Evolutionary conservation across 805 yeast species (phyloP).

Genomic region (Wickerhamomyces kurtzmanii): DNA sequence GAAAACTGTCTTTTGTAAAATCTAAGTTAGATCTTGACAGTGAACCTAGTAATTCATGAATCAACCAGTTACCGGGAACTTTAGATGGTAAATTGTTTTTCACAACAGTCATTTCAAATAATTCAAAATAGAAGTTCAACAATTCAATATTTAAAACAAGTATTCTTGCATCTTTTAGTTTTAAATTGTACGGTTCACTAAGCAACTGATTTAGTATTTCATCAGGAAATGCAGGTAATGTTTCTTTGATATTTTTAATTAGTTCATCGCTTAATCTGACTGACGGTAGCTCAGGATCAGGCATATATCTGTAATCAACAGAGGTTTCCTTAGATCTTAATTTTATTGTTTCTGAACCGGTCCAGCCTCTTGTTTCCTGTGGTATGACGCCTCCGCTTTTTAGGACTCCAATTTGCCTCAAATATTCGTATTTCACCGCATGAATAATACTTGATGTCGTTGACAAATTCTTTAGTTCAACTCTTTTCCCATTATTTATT

Average conservation of each 20-base stretch:
- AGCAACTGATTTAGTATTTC: slow-evolving; percentile 35
- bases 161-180: slow-evolving; percentile 68
- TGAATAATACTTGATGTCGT: slow-evolving; percentile 70
- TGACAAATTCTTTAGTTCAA: slow-evolving; percentile 85
- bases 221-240: slow-evolving; percentile 58
- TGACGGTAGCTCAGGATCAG: slow-evolving; percentile 81
- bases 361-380: slow-evolving; percentile 87
- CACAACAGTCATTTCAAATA: slow-evolving; percentile 21
- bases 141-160: slow-evolving; percentile 43
- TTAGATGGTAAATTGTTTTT: slow-evolving; percentile 21
- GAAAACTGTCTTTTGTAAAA: slow-evolving; percentile 21
- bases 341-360: slow-evolving; percentile 58
- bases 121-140: slow-evolving; percentile 39
- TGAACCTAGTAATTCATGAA: slow-evolving; percentile 71
- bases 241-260: slow-evolving; percentile 25
- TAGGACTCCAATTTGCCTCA: slow-evolving; percentile 51
- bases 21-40: slow-evolving; percentile 38
- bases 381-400: slow-evolving; percentile 23
- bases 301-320: slow-evolving; percentile 87
- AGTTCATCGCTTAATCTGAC: slow-evolving; percentile 36
- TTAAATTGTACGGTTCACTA: slow-evolving; percentile 40
- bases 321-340: slow-evolving; percentile 73
- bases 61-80: slow-evolving; percentile 65
- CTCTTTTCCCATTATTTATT: slow-evolving; percentile 59
- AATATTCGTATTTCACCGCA: slow-evolving; percentile 68